These are phyloP conservation scores for Zalaria sp. DNA, from an alignment of 2,329 filamentous ascomycete genomes.

Conservation along the genomic window DNA sequence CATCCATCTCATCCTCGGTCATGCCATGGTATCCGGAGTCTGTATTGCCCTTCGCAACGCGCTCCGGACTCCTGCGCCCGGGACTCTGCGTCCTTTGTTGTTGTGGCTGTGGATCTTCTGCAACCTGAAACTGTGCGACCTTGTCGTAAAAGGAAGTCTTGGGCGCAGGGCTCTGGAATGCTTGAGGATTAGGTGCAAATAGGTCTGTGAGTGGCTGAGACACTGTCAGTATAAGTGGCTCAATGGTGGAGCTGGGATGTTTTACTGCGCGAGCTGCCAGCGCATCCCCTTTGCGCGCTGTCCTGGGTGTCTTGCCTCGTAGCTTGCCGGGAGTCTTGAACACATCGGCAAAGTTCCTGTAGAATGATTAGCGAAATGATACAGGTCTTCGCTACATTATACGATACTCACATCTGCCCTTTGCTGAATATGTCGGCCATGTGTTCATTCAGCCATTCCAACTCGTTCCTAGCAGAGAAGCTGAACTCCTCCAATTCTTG, in stretches of 20 bases:
- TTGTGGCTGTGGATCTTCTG: constrained; percentile 35
- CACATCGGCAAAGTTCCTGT: constrained; percentile 79
- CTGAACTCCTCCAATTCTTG: constrained; percentile 87
- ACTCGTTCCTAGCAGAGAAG: constrained; percentile 81
- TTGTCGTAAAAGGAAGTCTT: constrained; percentile 36
- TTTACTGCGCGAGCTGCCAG: constrained; percentile 51
- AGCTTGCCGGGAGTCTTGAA: constrained; percentile 87
- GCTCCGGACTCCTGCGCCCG: constrained; percentile 19
- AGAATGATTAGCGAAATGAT: constrained; percentile 12
- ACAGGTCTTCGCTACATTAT: constrained; percentile 3
- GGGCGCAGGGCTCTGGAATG: constrained; percentile 18
- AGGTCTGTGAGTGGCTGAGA: constrained; percentile 34
- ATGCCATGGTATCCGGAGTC: constrained; percentile 65
- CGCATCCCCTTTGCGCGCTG: constrained; percentile 45
- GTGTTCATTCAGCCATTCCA: constrained; percentile 98
- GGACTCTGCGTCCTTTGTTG: constrained; percentile 9
- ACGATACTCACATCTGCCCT: constrained; percentile 59
- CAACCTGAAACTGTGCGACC: constrained; percentile 45
- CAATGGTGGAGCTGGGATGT: constrained; percentile 42
- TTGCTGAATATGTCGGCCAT: constrained; percentile 88
- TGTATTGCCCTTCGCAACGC: constrained; percentile 22
- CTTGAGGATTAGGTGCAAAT: constrained; percentile 28
- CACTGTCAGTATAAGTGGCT: constrained; percentile 40
- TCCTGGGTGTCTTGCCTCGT: constrained; percentile 67
- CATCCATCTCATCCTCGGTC: constrained; percentile 37